Evolutionary conservation across 108 stramenopile genomes (phyloP), one percentile per base, ranked within the genome.

Genomic region (Conticribra guillardii): DNA sequence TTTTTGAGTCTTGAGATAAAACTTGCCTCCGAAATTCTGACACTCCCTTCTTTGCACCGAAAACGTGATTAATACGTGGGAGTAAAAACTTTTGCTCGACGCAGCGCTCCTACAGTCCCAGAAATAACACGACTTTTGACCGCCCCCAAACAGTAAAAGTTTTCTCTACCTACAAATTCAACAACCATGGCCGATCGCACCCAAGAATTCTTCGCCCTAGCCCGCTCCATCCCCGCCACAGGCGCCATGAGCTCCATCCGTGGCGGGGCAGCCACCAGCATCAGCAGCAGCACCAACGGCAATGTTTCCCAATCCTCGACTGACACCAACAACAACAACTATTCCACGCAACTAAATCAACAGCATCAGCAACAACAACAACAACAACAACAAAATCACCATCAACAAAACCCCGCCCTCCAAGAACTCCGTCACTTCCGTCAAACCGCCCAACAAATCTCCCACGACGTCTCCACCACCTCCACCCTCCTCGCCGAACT

Each of bases 381-480:
- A 1, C 29, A 16, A 50, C 11, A 1, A 31, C 65, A 54, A 51
- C 34, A 18, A 54, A 37, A 11, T 27, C 21, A 16, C 4, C 32
- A 50, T 18, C 57, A 46, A 50, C 22, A 21, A 68, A 69, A 41
- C 33, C 75, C 75, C 30, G 73, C 81, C 52, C 57, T 70, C 26
- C 66, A 71, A 19, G 87, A 90, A 61, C 69, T 94, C 4, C 83
- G 86, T 16, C 71, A 68, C 41, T 94, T 94, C 64, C 93, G 91
- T 45, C 37, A 24, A n/a, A 85, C 89, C 17, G 93, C 93, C 7
- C 82, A 80, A 4, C 87, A 76, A 41, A 94, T 94, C 62, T 87
- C 86, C 11, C 71, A 78, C 23, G 90, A 91, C 66, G 89, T 94
- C 55, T 86, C 90, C 51, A 53, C 74, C 31, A 91, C 93, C 2